Evolutionary conservation across 2,329 filamentous ascomycete genomes (phyloP).

Genomic region (Cladosporium velox): DNA sequence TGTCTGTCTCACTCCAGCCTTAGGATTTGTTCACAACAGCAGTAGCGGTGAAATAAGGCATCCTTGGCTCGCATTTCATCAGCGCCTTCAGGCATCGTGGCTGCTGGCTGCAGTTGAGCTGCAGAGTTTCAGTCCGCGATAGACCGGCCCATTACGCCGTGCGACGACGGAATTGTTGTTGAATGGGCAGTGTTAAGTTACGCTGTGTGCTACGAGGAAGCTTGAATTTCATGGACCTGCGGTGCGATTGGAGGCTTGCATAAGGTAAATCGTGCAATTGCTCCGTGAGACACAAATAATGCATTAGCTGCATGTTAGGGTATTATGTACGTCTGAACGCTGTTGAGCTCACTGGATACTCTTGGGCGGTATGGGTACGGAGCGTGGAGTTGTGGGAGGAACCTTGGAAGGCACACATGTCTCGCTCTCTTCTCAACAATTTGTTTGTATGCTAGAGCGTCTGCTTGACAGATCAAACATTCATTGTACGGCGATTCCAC

Average conservation of each 20-base stretch:
- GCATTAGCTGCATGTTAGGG: not conserved
- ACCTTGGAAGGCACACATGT: not conserved
- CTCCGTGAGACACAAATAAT: not conserved
- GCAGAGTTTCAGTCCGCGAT: constrained; percentile 3
- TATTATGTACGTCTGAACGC: not conserved
- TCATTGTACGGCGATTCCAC: not conserved
- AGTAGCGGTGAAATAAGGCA: constrained; percentile 17
- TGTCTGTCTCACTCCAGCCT: constrained; percentile 16
- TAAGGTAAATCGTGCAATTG: not conserved
- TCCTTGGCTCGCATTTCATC: constrained; percentile 13
- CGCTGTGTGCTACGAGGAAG: constrained; percentile 1
- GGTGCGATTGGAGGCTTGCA: not conserved
- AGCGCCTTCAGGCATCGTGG: constrained; percentile 8
- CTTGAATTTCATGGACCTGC: not conserved
- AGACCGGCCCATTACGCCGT: constrained; percentile 2
- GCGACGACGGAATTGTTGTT: not conserved
- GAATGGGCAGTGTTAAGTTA: too few relatives aligned
- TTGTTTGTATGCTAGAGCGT: not conserved
- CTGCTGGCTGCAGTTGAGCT: constrained; percentile 21
- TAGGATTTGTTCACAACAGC: constrained; percentile 10
- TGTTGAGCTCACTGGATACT: not conserved
- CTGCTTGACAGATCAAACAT: not conserved
- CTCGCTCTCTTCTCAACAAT: not conserved
- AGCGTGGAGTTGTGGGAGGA: not conserved
- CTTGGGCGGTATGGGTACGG: not conserved